Evolutionary conservation across 257 asterid genomes (phyloP), one percentile per base, ranked within the genome.

Genomic region (Euphrasia confusa): DNA sequence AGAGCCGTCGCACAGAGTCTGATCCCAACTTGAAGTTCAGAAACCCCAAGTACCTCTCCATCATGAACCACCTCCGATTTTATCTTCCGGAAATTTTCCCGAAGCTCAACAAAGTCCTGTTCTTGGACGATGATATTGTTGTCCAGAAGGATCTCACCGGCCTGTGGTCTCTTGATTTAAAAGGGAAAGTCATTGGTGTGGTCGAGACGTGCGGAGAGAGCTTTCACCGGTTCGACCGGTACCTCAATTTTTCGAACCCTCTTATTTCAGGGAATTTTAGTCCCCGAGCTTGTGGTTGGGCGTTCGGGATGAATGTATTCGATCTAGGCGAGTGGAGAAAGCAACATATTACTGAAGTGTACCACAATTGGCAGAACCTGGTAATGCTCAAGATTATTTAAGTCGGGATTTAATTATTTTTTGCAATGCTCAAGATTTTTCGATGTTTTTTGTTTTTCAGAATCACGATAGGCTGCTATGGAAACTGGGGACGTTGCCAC

Each of bases 401-500:
- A 21, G 24, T 21, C 24, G 24, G 24, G 24, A 21, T 44, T 44
- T 47, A 13, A 11, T 47, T 47, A 12, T 47, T 47, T 47, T 13
- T 47, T 13, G 7, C 17, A 3, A 11, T 7, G 6, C 17, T 47
- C 5, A 13, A 11, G 5, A 13, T 45, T 45, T 10, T 1, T 47
- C 8, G 7, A 42, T 13, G 13, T 47, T 47, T 14, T 13, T 21
- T 1, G 24, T 21, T 13, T 47, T 0, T 4, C 18, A 47, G 53
- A 47, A 47, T 12, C 17, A 47, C 3, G 58, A 53, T 53, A 53
- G 58, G 58, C 13, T 53, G 9, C 30, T 53, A 0, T 53, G 58
- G 58, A 53, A 53, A 53, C 53, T 53, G 5, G 58, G 58, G 13
- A 53, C 58, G 5, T 17, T 53, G 13, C 58, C 58, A 14, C 58